A percentile compares a stretch with the other conserved stretches of the same genome.
Evolutionary conservation across 108 stramenopile species (phyloP).

Genomic region (Cylindrotheca fusiformis): DNA sequence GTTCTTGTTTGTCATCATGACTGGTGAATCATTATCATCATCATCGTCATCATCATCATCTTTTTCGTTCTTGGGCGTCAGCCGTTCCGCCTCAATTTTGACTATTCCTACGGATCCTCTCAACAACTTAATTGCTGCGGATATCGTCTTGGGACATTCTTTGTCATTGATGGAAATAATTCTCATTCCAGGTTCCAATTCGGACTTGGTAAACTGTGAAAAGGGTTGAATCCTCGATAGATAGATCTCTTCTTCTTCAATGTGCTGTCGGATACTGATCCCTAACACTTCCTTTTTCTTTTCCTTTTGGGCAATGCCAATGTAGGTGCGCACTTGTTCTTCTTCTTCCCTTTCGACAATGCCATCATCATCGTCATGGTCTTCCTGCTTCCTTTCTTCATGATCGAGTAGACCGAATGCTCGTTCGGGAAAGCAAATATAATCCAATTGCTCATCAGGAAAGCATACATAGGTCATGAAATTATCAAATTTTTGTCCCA

Average conservation of each 20-base stretch:
- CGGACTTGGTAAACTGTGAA: neutral
- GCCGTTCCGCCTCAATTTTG: constrained; percentile 5
- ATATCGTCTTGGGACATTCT: constrained; percentile 2
- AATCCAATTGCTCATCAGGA: neutral
- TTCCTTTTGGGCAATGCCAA: neutral
- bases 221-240: neutral
- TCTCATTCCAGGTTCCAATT: constrained; percentile 3
- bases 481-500: neutral
- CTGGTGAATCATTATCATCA: neutral
- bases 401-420: too few relatives aligned
- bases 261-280: neutral
- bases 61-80: neutral
- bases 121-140: neutral
- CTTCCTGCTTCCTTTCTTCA: neutral
- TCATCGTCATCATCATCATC: neutral
- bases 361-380: neutral
- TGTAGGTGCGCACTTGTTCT: neutral
- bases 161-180: constrained; percentile 12
- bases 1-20: neutral
- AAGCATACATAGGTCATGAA: neutral
- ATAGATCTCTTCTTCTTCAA: neutral
- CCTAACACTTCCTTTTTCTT: neutral
- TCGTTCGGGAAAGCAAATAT: neutral
- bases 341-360: neutral
- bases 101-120: neutral